Evolutionary conservation across 768 basidiomycete genomes (phyloP), one percentile per base, ranked within the genome.

Genomic region (Podaxis sp.): DNA sequence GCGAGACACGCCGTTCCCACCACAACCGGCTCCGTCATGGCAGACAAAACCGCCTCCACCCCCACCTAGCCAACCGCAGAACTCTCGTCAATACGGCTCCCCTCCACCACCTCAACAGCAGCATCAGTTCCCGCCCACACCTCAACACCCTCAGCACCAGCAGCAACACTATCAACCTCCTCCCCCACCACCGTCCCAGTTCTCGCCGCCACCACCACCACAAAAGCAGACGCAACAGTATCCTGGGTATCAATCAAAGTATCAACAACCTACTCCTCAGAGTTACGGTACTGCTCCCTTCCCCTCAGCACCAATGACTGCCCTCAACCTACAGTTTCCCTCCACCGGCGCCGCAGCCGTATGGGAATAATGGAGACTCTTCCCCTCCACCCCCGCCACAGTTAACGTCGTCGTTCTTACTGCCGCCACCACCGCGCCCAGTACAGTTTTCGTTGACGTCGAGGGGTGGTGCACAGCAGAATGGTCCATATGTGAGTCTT

Each of bases 401-500:
- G 57, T 10, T 26, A 51, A 50, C 7, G 40, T 40, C 40, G 10
- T 56, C 64, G 10, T 64, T 37, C 51, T 56, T 60, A 36, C 51
- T 67, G 46, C 62, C 67, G 15, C 64, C 38, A 20, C 74, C 67
- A 71, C 74, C 62, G 71, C 73, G 48, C 2, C 60, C 53, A 17
- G 55, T 59, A 17, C 59, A 71, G 41, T 65, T 67, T 8, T 64
- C 67, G 1, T 66, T 64, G 52, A 64, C 70, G 22, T 57, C 72
- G 11, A 20, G 13, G 10, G 3, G 11, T 7, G 52, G 70, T 12
- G 66, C 71, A 2, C 70, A 71, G 10, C 62, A 71, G 8, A 64
- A 30, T 41, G 80, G 79, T 66, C 79, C 78, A 1, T 80, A 79
- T 41, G 75, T 77, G 4, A 73, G 70, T 56, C 67, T 80, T 2